Evolutionary conservation across 2,329 filamentous ascomycete genomes (phyloP).

Genomic region (Penicillium sp.): DNA sequence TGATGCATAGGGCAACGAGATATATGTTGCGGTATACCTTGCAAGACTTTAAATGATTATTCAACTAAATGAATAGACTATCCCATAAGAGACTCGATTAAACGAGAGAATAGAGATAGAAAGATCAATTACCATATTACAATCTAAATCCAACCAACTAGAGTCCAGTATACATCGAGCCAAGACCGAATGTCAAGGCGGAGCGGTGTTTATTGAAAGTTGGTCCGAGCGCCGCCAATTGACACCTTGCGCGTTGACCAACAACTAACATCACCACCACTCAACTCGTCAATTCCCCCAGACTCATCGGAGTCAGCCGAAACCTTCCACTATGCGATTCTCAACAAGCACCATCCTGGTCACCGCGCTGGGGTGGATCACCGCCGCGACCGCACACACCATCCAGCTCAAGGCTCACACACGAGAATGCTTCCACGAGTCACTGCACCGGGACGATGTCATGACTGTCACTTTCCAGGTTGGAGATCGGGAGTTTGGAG

Average conservation of each 20-base stretch:
- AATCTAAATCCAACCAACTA: no score
- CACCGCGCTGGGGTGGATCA: conserved; percentile 57
- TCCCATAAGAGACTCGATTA: accelerated
- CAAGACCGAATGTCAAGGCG: conserved; percentile 2
- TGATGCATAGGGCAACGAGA: neutral
- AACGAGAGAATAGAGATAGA: neutral
- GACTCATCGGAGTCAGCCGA: neutral
- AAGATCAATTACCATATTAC: neutral
- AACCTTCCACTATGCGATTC: conserved; percentile 42
- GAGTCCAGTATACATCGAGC: neutral
- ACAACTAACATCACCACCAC: conserved; percentile 9
- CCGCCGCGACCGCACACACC: conserved; percentile 77
- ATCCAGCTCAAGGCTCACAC: conserved; percentile 92
- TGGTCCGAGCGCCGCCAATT: conserved; percentile 41
- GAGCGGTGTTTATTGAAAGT: conserved; percentile 23
- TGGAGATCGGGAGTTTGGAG: conserved; percentile 92
- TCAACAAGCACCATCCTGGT: conserved; percentile 44
- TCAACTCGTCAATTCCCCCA: conserved; percentile 6
- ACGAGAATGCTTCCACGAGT: conserved; percentile 96
- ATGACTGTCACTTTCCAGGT: conserved; percentile 99
- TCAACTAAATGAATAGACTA: neutral
- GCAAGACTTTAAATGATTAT: no score
- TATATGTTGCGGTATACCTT: neutral
- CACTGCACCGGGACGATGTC: conserved; percentile 86
- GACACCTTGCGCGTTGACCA: conserved; percentile 38